Conservation (phyloP, 2,329 filamentous ascomycete genomes). For the Phaeosphaeria sp. region DNA sequence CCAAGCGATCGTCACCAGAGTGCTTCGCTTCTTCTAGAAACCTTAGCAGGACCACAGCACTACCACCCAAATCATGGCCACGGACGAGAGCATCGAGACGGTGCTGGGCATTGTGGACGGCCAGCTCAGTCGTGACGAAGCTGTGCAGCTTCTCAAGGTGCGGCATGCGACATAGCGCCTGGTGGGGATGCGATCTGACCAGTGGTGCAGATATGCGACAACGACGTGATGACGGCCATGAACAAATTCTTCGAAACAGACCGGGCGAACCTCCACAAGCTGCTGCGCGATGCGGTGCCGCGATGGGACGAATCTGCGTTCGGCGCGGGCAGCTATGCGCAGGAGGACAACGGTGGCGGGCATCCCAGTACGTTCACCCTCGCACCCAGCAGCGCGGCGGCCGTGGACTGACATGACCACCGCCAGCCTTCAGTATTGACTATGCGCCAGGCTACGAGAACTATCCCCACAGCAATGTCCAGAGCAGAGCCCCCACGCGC, state of each 20-base stretch:
- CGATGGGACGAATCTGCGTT: conserved; percentile 44
- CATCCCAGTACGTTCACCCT: conserved; percentile 35
- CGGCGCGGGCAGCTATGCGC: conserved; percentile 38
- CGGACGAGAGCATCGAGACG: conserved; percentile 13
- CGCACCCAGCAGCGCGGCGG: conserved; percentile 2
- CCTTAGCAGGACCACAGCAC: conserved; percentile 1
- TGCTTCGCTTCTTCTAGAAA: not conserved
- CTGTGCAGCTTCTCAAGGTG: conserved; percentile 24
- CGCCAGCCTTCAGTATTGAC: conserved; percentile 46
- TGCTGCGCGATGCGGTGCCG: conserved; percentile 28
- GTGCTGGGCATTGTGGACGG: conserved; percentile 19
- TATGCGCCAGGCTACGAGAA: conserved; percentile 39
- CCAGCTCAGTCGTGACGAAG: conserved; percentile 22
- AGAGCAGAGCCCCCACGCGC: conserved; percentile 45
- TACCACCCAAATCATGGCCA: conserved; percentile 12
- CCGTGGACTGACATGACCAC: conserved; percentile 21
- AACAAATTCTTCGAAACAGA: conserved; percentile 32
- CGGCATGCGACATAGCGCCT: not conserved
- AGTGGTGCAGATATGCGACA: conserved; percentile 28
- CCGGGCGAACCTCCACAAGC: conserved; percentile 20
- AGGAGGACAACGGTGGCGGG: conserved; percentile 21
- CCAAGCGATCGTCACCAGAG: not conserved
- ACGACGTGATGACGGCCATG: conserved; percentile 29
- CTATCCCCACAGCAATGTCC: conserved; percentile 38
- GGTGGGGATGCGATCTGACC: not conserved